Evolutionary conservation across 768 basidiomycete species (phyloP).

Genomic region (Clitopilus passeckerianus): DNA sequence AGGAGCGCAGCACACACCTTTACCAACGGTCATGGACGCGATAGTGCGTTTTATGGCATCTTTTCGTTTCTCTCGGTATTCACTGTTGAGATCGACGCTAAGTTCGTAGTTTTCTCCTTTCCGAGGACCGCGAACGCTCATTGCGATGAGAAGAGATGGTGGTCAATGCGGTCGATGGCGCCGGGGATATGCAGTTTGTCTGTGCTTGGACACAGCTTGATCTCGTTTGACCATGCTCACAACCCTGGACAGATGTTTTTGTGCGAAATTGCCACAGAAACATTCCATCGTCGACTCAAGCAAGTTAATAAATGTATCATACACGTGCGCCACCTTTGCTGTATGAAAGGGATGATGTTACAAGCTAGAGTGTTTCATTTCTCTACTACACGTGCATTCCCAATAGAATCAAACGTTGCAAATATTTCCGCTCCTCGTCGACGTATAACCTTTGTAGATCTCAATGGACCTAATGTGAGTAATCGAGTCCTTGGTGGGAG

Average conservation of each 20-base stretch:
- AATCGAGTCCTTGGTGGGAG: constrained; percentile 26
- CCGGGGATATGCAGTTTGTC: not conserved
- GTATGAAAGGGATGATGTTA: too few relatives aligned
- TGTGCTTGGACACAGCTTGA: not conserved
- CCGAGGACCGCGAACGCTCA: constrained; percentile 55
- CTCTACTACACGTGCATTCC: too few relatives aligned
- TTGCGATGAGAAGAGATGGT: constrained; percentile 13
- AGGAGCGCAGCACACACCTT: constrained; percentile 50
- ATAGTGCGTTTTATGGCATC: constrained; percentile 98
- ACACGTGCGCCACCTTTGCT: too few relatives aligned
- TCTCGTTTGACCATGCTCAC: not conserved
- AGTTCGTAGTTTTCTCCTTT: constrained; percentile 98
- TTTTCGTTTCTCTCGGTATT: constrained; percentile 92
- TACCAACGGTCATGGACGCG: constrained; percentile 98
- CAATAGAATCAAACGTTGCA: constrained; percentile 12
- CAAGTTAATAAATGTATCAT: too few relatives aligned
- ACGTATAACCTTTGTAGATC: constrained; percentile 26
- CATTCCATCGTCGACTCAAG: too few relatives aligned
- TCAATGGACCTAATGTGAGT: constrained; percentile 30
- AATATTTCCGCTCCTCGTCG: constrained; percentile 16
- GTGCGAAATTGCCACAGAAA: too few relatives aligned
- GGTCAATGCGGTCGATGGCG: not conserved
- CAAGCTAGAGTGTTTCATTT: too few relatives aligned
- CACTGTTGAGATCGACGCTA: constrained; percentile 93
- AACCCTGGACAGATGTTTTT: not conserved